Evolutionary conservation across 2,329 filamentous ascomycete species (phyloP).

Genomic region (Colletotrichum sp.): DNA sequence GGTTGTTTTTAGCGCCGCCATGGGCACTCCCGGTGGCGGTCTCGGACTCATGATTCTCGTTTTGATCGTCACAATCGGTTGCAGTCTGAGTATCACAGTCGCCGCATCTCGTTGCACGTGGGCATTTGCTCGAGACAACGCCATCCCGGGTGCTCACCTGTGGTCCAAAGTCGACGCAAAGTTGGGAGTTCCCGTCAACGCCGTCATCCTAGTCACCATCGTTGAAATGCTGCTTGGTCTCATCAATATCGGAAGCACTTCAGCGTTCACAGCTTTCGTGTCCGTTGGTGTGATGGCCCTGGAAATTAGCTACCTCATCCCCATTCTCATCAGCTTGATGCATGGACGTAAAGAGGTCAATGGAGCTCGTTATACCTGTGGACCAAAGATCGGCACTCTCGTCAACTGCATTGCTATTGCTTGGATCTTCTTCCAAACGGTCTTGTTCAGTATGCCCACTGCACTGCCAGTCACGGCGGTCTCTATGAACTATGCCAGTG

Average conservation of each 20-base stretch:
- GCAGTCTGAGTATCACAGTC: slow-evolving; percentile 72
- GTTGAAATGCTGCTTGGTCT: slow-evolving; percentile 67
- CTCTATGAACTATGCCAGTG: slow-evolving; percentile 75
- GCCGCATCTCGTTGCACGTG: slow-evolving; percentile 71
- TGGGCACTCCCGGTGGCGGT: slow-evolving; percentile 65
- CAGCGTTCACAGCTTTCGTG: slow-evolving; percentile 74
- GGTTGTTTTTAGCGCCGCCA: slow-evolving; percentile 64
- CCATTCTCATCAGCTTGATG: slow-evolving; percentile 68
- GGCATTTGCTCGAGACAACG: slow-evolving; percentile 73
- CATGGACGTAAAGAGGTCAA: slow-evolving; percentile 64
- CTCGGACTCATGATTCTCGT: slow-evolving; percentile 68
- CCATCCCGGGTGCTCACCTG: slow-evolving; percentile 65
- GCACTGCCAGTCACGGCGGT: slow-evolving; percentile 60
- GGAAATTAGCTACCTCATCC: slow-evolving; percentile 71
- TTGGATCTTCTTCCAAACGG: slow-evolving; percentile 72
- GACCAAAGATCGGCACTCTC: slow-evolving; percentile 58
- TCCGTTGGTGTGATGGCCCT: slow-evolving; percentile 73
- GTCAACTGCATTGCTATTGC: slow-evolving; percentile 67
- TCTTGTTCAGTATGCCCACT: slow-evolving; percentile 76
- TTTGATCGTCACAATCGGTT: slow-evolving; percentile 69
- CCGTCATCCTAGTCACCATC: slow-evolving; percentile 73
- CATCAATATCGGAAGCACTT: slow-evolving; percentile 72
- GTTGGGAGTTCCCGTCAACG: slow-evolving; percentile 70
- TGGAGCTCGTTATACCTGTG: slow-evolving; percentile 64
- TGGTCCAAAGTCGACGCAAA: slow-evolving; percentile 67